phyloP scores from a whole-genome alignment of 2,329 filamentous ascomycete species.

The Botrytis fabae region DNA sequence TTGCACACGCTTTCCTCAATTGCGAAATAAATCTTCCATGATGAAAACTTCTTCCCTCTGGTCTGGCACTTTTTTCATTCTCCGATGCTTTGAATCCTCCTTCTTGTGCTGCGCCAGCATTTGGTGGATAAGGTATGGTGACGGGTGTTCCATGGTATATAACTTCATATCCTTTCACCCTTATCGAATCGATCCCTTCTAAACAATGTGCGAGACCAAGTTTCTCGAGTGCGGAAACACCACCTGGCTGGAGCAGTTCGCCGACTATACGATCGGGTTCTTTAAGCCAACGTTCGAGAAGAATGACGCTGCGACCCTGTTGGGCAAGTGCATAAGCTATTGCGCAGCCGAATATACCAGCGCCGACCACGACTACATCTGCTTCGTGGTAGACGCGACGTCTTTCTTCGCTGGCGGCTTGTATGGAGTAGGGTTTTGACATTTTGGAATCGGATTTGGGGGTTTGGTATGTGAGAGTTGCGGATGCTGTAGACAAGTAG shows the following conservation, averaged over 20 bases:
- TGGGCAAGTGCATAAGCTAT: constrained; percentile 80
- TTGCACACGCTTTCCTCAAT: constrained; percentile 71
- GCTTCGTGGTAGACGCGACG: constrained; percentile 60
- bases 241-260: constrained; percentile 91
- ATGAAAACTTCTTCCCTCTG: constrained; percentile 82
- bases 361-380: constrained; percentile 90
- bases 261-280: constrained; percentile 96
- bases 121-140: constrained; percentile 74
- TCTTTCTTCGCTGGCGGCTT: constrained; percentile 43
- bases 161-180: constrained; percentile 83
- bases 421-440: background rate
- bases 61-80: constrained; percentile 46
- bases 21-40: constrained; percentile 90
- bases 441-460: background rate
- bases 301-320: constrained; percentile 85
- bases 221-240: constrained; percentile 75
- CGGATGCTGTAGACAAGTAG: background rate
- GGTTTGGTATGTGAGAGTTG: background rate
- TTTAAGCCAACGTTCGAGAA: constrained; percentile 85
- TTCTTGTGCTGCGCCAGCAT: constrained; percentile 44
- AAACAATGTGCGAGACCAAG: constrained; percentile 80
- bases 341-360: constrained; percentile 86
- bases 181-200: constrained; percentile 83
- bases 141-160: constrained; percentile 75
- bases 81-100: constrained; percentile 30